These are phyloP conservation scores for Penicillium sp. DNA, from an alignment of 2,329 filamentous ascomycete genomes.

Conservation along the genomic window DNA sequence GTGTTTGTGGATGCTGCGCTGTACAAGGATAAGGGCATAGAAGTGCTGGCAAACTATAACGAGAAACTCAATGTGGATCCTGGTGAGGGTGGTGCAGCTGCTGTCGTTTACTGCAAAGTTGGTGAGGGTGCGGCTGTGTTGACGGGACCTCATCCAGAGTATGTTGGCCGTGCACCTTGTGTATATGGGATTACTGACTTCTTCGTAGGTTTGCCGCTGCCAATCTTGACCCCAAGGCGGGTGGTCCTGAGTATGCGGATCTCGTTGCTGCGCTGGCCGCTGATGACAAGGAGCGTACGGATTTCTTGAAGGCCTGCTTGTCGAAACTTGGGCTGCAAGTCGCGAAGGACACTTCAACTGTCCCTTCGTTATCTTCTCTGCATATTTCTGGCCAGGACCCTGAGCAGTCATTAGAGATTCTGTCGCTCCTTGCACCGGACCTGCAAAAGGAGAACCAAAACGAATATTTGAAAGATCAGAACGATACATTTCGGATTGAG, in stretches of 20 bases:
- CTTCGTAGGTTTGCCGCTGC: conserved; percentile 72
- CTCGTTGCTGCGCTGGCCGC: conserved; percentile 67
- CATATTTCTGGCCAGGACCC: conserved; percentile 74
- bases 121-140: conserved; percentile 78
- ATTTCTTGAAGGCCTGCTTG: conserved; percentile 78
- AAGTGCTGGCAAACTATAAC: conserved; percentile 78
- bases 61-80: conserved; percentile 74
- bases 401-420: conserved; percentile 66
- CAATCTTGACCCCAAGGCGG: conserved; percentile 70
- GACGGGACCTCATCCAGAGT: conserved; percentile 93
- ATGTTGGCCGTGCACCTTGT: conserved; percentile 16
- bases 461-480: conserved; percentile 75
- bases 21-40: conserved; percentile 63
- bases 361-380: conserved; percentile 77
- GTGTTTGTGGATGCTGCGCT: conserved; percentile 80
- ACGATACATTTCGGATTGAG: conserved; percentile 79
- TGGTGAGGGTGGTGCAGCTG: conserved; percentile 73
- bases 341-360: conserved; percentile 64
- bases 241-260: conserved; percentile 67
- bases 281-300: conserved; percentile 67
- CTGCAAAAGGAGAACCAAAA: conserved; percentile 65
- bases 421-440: conserved; percentile 63
- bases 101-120: conserved; percentile 78
- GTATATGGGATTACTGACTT: not conserved
- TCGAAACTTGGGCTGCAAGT: conserved; percentile 79